Evolutionary conservation across 768 basidiomycete species (phyloP).

Genomic region (Amanita pseudoporphyria): DNA sequence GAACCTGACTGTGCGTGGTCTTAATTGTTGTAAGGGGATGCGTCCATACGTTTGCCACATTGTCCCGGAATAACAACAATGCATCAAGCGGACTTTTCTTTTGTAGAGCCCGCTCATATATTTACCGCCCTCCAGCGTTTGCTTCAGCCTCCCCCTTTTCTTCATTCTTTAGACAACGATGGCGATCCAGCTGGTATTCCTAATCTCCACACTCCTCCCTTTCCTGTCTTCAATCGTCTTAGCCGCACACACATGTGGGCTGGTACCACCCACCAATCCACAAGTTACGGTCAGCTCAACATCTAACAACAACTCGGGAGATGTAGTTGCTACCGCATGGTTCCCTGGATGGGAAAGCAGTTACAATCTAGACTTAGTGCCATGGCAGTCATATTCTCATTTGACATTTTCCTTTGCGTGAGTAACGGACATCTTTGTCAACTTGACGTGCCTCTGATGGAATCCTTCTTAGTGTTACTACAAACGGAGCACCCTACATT

Average conservation of each 20-base stretch:
- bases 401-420: constrained; percentile 42
- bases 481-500: constrained; percentile 22
- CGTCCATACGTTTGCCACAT: constrained; percentile 3
- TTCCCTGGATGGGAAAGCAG: constrained; percentile 42
- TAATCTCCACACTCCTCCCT: constrained; percentile 19
- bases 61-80: not conserved
- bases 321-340: constrained; percentile 43
- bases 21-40: not conserved
- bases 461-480: constrained; percentile 22
- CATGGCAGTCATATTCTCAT: constrained; percentile 46
- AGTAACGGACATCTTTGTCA: constrained; percentile 10
- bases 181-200: constrained; percentile 4
- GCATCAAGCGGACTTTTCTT: not conserved
- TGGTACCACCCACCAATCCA: constrained; percentile 18
- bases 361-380: constrained; percentile 32
- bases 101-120: not conserved
- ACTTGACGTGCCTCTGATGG: not conserved
- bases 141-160: not conserved
- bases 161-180: constrained; percentile 2
- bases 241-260: constrained; percentile 23
- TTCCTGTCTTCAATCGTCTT: constrained; percentile 16
- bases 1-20: not conserved
- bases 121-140: not conserved
- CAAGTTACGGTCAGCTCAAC: not conserved
- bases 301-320: constrained; percentile 8